These are phyloP conservation scores for Geotrichum citri-aurantii DNA, from an alignment of 1,139 yeast genomes.

Conservation along the genomic window DNA sequence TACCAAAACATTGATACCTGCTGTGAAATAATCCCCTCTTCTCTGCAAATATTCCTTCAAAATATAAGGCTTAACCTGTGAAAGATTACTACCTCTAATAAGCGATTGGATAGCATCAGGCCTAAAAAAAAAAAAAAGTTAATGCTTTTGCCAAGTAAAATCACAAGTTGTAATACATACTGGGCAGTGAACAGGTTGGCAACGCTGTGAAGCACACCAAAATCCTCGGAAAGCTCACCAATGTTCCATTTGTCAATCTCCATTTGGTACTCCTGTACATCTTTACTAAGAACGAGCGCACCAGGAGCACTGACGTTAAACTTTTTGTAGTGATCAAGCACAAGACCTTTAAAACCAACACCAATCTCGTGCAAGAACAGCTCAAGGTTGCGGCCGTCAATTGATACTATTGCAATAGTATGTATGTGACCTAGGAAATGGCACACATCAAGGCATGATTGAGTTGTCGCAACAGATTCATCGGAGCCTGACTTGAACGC, in stretches of 20 bases:
- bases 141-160: neutral
- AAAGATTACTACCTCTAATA: slow-evolving; percentile 76
- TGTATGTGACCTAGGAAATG: slow-evolving; percentile 46
- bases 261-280: slow-evolving; percentile 71
- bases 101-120: slow-evolving; percentile 68
- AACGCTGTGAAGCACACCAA: slow-evolving; percentile 70
- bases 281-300: slow-evolving; percentile 78
- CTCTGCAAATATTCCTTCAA: slow-evolving; percentile 65
- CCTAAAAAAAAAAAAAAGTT: slow-evolving; percentile 20
- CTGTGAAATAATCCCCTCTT: slow-evolving; percentile 50
- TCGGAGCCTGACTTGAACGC: slow-evolving; percentile 41
- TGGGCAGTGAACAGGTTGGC: slow-evolving; percentile 75
- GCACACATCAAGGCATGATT: slow-evolving; percentile 56
- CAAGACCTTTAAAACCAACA: slow-evolving; percentile 49
- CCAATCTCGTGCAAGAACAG: slow-evolving; percentile 58
- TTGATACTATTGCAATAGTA: slow-evolving; percentile 31
- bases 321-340: slow-evolving; percentile 70
- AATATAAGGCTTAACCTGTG: slow-evolving; percentile 58
- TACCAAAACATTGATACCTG: slow-evolving; percentile 13
- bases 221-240: slow-evolving; percentile 58
- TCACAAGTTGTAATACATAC: slow-evolving; percentile 27
- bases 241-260: slow-evolving; percentile 68
- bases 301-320: slow-evolving; percentile 76
- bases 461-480: slow-evolving; percentile 36
- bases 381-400: slow-evolving; percentile 51